Evolutionary conservation across 1,284 basidiomycete species (phyloP), one percentile per base, ranked within the genome.

Genomic region (Earliella scabrosa): DNA sequence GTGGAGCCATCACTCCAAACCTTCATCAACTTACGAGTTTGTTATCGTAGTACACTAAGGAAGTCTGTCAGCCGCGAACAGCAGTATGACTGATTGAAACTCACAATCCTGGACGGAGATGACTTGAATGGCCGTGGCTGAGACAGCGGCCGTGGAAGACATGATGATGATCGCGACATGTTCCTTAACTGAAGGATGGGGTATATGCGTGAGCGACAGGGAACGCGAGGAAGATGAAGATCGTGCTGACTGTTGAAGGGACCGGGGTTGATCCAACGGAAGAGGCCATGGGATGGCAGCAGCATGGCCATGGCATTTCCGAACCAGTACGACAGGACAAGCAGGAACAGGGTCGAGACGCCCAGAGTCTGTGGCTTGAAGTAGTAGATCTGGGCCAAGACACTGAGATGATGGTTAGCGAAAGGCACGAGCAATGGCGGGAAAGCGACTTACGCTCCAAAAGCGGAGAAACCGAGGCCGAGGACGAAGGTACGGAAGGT

Each of bases 231-330:
- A 4, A 4, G n/a, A n/a, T n/a, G n/a, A n/a, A n/a, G n/a, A n/a
- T n/a, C n/a, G 6, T 2, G 61, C 70, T 51, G 38, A 72, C 70
- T 77, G 66, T 75, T 76, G 68, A 79, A 40, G 23, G 39, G 39
- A 8, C 77, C 78, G 1, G 77, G 76, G 53, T 78, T 78, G 52
- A 81, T 63, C 52, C 65, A 75, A 14, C 67, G 55, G 66, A 74
- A 75, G 41, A 68, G 52, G 9, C 75, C 76, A 14, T 58, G 59
- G 5, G 64, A 65, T 1, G 75, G 75, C 8, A 76, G 63, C 24
- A 66, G 50, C 18, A 63, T 65, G 32, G 68, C 67, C 72, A 74
- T 69, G 20, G 50, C 64, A 52, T 71, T 71, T 2, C 75, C 73
- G 34, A 75, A 65, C 68, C 73, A 72, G 54, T 72, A 77, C 21